Evolutionary conservation across 2,329 filamentous ascomycete species (phyloP), one percentile per base, ranked within the genome.

Genomic region (Xylariaceae sp.): DNA sequence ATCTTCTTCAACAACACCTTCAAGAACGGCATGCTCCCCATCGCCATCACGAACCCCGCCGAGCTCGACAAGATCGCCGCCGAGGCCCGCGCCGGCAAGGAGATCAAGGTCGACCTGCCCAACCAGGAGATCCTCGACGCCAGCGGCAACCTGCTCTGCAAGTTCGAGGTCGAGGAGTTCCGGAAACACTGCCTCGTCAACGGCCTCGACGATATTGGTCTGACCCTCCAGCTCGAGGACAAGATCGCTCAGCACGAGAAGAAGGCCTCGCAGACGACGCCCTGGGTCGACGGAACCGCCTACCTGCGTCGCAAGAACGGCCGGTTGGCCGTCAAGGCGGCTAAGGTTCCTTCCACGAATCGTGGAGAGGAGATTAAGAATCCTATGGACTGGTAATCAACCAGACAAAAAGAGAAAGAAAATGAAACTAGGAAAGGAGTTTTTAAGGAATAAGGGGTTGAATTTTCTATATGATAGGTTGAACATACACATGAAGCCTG

Each of bases 1-100:
- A 99, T 99, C 75, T 97, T 97, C 85, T 95, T 93, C 85, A 97
- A 96, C 85, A 99, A 99, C 81, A 94, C 89, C n/a, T 97, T 97
- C 84, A 97, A 99, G 83, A 99, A 99, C 79, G 93, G 93, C 78
- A 97, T 97, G 94, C 80, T 97, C 64, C 92, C 93, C 52, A 85
- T 97, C 62, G 77, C 82, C 60, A 88, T 97, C 71, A 78, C 82
- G 37, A 85, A 93, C 73, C 76, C 85, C 65, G 79, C 76, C 1
- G 80, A 83, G 37, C 78, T 97, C 3, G 81, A 88, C 49, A 81
- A 80, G 62, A 86, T 97, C 64, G 87, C 89, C 44, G 84, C 80
- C 30, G 90, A 95, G 75, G 92, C 92, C 39, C 81, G 81, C 44
- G 88, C 89, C 2, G 91, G 91, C 59, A 83, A 83, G 60, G 92